These are phyloP conservation scores for Insectozyma bohioensis DNA, from an alignment of 1,139 yeast genomes.

Conservation along the genomic window DNA sequence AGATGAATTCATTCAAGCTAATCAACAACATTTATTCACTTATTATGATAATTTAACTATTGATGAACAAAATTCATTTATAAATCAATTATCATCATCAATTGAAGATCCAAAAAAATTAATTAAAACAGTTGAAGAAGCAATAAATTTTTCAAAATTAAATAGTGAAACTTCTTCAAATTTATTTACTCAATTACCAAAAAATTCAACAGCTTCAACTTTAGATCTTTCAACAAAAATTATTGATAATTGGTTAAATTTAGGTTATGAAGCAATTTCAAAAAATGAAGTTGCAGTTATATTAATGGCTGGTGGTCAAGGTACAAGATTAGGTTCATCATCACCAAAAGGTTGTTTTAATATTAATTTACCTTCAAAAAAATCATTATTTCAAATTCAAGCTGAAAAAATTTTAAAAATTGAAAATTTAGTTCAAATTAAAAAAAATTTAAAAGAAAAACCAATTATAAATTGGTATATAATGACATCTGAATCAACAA, in stretches of 20 bases:
- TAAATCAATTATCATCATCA: slow-evolving; percentile 38
- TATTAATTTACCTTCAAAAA: slow-evolving; percentile 79
- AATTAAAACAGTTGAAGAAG: slow-evolving; percentile 46
- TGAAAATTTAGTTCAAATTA: slow-evolving; percentile 45
- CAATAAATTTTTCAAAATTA: slow-evolving; percentile 42
- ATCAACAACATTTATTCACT: slow-evolving; percentile 43
- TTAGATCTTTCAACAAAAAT: slow-evolving; percentile 35
- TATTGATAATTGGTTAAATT: slow-evolving; percentile 46
- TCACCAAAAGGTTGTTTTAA: slow-evolving; percentile 94
- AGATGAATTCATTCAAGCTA: slow-evolving; percentile 52
- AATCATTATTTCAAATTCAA: slow-evolving; percentile 87
- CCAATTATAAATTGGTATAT: slow-evolving; percentile 77
- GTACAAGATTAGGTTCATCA: slow-evolving; percentile 86
- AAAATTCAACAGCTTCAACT: slow-evolving; percentile 48
- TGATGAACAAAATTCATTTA: slow-evolving; percentile 29
- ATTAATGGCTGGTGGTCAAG: slow-evolving; percentile 98
- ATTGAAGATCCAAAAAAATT: slow-evolving; percentile 44
- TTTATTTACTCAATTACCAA: slow-evolving; percentile 50
- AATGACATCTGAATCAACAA: slow-evolving; percentile 94
- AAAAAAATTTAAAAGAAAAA: slow-evolving; percentile 19
- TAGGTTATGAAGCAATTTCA: slow-evolving; percentile 70
- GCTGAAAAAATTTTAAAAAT: slow-evolving; percentile 77
- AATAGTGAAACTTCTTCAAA: slow-evolving; percentile 25
- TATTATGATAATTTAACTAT: slow-evolving; percentile 36
- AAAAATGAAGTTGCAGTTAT: slow-evolving; percentile 81